These are phyloP conservation scores for Fusarium robinianum DNA, from an alignment of 2,329 filamentous ascomycete genomes.

Conservation along the genomic window DNA sequence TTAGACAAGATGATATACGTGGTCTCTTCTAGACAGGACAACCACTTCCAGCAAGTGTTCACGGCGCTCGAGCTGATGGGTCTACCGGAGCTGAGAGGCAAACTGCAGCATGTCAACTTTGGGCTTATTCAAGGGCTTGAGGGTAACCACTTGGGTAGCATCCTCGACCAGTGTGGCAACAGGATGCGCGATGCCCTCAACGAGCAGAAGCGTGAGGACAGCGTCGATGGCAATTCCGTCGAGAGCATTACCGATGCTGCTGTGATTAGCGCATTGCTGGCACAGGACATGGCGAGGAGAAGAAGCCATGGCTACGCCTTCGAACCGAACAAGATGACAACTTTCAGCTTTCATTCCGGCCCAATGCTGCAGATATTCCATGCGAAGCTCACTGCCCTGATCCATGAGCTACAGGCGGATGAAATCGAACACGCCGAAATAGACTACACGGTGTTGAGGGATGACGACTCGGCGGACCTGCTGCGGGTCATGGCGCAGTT, in stretches of 20 bases:
- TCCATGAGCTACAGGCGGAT: neutral
- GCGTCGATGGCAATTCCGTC: neutral
- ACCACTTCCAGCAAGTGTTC: slow-evolving; percentile 61
- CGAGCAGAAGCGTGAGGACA: slow-evolving; percentile 1
- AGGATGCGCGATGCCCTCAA: slow-evolving; percentile 1
- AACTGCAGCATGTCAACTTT: slow-evolving; percentile 49
- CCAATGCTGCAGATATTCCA: slow-evolving; percentile 1
- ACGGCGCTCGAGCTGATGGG: slow-evolving; percentile 41
- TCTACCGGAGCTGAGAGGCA: slow-evolving; percentile 34
- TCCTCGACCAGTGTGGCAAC: slow-evolving; percentile 8
- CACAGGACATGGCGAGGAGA: slow-evolving; percentile 29
- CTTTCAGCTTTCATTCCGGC: neutral
- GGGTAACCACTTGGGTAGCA: slow-evolving; percentile 4
- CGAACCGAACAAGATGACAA: slow-evolving; percentile 16
- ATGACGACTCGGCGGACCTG: slow-evolving; percentile 39
- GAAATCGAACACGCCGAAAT: neutral
- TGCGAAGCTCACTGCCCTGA: neutral
- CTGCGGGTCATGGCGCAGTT: slow-evolving; percentile 64
- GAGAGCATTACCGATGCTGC: slow-evolving; percentile 3
- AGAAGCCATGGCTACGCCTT: slow-evolving; percentile 28
- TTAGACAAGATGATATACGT: slow-evolving; percentile 83
- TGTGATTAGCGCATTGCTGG: slow-evolving; percentile 11
- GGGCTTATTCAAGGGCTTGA: slow-evolving; percentile 54
- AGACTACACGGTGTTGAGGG: slow-evolving; percentile 4
- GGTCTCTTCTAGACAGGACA: slow-evolving; percentile 69